These are phyloP conservation scores for Talaromyces sp. DNA, from an alignment of 2,329 filamentous ascomycete genomes.

Conservation along the genomic window DNA sequence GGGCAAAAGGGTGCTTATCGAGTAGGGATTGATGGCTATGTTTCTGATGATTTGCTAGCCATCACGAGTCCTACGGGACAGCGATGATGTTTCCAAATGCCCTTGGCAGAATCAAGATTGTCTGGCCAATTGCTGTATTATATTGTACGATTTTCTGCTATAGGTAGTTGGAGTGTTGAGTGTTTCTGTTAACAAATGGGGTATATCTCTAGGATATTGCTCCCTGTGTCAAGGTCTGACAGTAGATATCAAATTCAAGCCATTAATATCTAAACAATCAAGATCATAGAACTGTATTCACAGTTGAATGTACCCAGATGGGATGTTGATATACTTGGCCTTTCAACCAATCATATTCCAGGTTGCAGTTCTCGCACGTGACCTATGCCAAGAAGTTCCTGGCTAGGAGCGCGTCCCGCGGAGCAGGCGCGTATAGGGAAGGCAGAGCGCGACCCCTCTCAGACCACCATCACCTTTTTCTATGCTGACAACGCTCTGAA, in stretches of 20 bases:
- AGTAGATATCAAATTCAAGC: neutral
- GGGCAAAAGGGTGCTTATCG: constrained; percentile 32
- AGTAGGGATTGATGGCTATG: constrained; percentile 34
- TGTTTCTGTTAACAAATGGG: neutral
- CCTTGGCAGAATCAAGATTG: neutral
- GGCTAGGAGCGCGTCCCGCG: constrained; percentile 5
- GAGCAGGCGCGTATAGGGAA: constrained; percentile 7
- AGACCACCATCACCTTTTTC: neutral
- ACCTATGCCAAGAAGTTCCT: constrained; percentile 6
- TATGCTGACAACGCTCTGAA: constrained; percentile 4
- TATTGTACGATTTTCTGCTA: neutral
- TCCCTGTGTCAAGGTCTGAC: neutral
- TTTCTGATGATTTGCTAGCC: constrained; percentile 32
- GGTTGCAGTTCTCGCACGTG: neutral
- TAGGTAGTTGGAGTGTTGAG: neutral
- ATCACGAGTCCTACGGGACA: constrained; percentile 23
- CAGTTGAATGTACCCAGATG: no score
- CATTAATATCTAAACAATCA: neutral
- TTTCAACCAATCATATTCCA: neutral
- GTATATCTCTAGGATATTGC: neutral
- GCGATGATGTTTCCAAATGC: neutral
- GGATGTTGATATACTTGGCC: no score
- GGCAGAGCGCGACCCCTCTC: constrained; percentile 12
- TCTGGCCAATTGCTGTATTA: neutral
- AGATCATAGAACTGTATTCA: no score